Evolutionary conservation across 768 basidiomycete genomes (phyloP), one percentile per base, ranked within the genome.

Genomic region (Termitomyces sp.): DNA sequence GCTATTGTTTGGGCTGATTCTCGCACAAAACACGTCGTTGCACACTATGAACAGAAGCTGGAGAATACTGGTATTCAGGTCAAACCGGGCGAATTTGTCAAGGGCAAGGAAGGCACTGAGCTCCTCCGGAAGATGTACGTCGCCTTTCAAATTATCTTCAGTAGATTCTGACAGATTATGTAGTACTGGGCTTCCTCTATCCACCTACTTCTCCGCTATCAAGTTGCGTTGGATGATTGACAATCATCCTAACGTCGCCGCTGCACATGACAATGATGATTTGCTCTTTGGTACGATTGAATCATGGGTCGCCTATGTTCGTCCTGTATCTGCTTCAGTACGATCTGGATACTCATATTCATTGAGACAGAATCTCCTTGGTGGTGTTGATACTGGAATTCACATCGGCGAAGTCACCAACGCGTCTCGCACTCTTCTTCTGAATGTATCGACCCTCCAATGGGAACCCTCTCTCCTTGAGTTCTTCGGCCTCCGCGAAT

Each of bases 181-280:
- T 61, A 96, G 92, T 59, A 95, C 94, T 47, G 95, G 95, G 34
- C 82, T 97, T 38, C 91, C 90, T n/a, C 79, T 98, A 8, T 97
- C 95, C 16, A 98, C 96, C 0, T 99, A 99, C 75, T 99, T 99
- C 75, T 97, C 95, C 23, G 96, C 89, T 17, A 88, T 97, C 70
- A 98, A 98, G 74, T 79, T 97, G 60, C 84, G 90, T 44, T 99
- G 96, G 96, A 93, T 99, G 90, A 84, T 96, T 59, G 90, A 96
- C 69, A 85, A 98, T 68, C 73, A 88, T 66, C 78, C 81, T 4
- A 83, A 85, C 31, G 93, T 98, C 54, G 71, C 78, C 34, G 77
- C 82, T 42, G 95, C 97, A 0, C 87, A 95, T 66, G 84, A 89
- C 38, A 73, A 82, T 37, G 92, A 93, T 70, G 82, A 91, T 58